A percentile compares a stretch with the other conserved stretches of the same genome.
Conservation (phyloP, 176 grass and related monocot species). For the Carex scoparia region DNA sequence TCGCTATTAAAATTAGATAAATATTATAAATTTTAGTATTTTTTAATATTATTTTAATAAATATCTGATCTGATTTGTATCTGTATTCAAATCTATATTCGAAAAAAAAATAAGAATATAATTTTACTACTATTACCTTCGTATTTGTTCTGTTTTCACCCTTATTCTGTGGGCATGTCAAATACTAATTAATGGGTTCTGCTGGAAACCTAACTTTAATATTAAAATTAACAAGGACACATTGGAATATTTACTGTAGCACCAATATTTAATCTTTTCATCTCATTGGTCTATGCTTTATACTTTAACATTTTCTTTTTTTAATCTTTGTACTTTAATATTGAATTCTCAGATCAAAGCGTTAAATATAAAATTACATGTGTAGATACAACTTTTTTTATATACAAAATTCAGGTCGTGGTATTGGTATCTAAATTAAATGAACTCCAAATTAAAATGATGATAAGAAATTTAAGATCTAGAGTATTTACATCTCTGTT, state of each 20-base stretch:
- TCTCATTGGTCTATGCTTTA: not conserved
- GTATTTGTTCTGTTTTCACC: too few relatives aligned
- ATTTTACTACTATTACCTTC: too few relatives aligned
- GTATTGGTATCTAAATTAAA: not conserved
- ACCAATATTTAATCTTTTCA: not conserved
- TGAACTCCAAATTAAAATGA: not conserved
- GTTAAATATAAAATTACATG: slow-evolving; percentile 10
- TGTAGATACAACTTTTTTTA: not conserved
- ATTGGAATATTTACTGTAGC: slow-evolving; percentile 1
- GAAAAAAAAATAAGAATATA: too few relatives aligned
- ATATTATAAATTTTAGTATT: too few relatives aligned
- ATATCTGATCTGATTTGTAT: too few relatives aligned
- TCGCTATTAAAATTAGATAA: too few relatives aligned
- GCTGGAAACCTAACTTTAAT: not conserved
- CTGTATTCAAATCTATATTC: too few relatives aligned
- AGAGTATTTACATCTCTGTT: too few relatives aligned
- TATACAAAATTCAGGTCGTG: not conserved
- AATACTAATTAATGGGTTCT: not conserved
- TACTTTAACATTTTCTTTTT: not conserved
- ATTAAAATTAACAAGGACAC: not conserved
- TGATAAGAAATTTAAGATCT: too few relatives aligned
- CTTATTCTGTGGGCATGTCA: not conserved
- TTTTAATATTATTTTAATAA: too few relatives aligned
- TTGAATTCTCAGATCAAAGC: slow-evolving; percentile 5
- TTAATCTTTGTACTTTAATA: not conserved